A percentile compares a stretch with the other conserved stretches of the same genome.
phyloP scores from a whole-genome alignment of 2,329 filamentous ascomycete genomes.

The Ilyonectria destructans region DNA sequence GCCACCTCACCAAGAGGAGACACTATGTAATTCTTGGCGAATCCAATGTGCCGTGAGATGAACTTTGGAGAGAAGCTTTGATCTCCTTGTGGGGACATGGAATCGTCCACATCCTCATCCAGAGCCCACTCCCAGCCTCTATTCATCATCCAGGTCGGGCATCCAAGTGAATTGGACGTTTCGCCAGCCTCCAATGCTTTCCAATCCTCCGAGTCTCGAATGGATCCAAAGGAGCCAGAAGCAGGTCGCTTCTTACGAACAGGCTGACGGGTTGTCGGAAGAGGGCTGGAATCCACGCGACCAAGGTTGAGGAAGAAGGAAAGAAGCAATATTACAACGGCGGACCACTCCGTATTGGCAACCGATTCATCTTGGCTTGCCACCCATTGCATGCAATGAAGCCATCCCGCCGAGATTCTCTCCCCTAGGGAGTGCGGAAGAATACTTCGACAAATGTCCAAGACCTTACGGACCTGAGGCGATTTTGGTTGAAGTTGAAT shows the following conservation, averaged over 20 bases:
- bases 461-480: constrained; percentile 72
- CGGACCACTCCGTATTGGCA: constrained; percentile 78
- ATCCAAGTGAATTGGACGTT: constrained; percentile 64
- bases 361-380: constrained; percentile 62
- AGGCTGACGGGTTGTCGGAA: constrained; percentile 49
- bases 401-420: constrained; percentile 80
- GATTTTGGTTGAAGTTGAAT: constrained; percentile 78
- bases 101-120: constrained; percentile 65
- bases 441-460: constrained; percentile 76
- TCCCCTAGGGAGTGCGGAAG: constrained; percentile 72
- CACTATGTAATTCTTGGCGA: constrained; percentile 77
- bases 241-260: constrained; percentile 52
- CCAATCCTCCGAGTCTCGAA: constrained; percentile 63
- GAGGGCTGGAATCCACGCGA: constrained; percentile 48
- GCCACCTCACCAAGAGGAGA: constrained; percentile 72
- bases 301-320: constrained; percentile 75
- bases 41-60: constrained; percentile 67
- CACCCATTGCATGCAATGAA: constrained; percentile 82
- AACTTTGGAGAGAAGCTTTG: constrained; percentile 57
- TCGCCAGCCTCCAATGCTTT: constrained; percentile 64
- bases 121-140: constrained; percentile 81
- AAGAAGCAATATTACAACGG: constrained; percentile 75
- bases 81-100: constrained; percentile 47
- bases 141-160: constrained; percentile 73
- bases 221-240: constrained; percentile 56